Base-by-base conservation (phyloP, 2,329 filamentous ascomycete genomes). In the Colletotrichum trifolii region DNA sequence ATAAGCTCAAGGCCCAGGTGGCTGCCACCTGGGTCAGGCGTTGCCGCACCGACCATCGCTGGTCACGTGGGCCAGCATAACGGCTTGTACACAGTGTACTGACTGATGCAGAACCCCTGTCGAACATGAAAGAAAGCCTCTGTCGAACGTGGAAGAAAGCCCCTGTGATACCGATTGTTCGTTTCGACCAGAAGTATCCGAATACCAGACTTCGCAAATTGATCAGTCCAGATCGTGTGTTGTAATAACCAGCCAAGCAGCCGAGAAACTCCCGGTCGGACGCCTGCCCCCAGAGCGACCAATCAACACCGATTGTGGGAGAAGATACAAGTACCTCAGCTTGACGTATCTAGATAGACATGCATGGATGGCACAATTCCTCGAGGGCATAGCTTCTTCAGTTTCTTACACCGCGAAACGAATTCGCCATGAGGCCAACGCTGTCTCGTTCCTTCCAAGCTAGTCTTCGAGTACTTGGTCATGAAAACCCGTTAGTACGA, bases 401-500 rank as follows among this genome's bases (percentile, higher is more conserved):
- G 25, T 8, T 48, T 11, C 13, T 13, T 9, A 46, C 46, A 12
- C 15, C 36, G 8, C 35, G 6, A 39, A 45, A 38, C 4, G 7
- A n/a, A 9, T 17, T 65, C 73, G 25, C 25, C 13, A 83, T 83
- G 81, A 78, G 76, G 34, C 65, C 75, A 59, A 76, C 78, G 39
- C 56, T 74, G 35, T 65, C 72, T 13, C 78, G 76, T 7, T 72
- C 82, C 45, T 78, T 81, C 53, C 77, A 74, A 50, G 66, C 68
- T 38, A 67, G 72, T 54, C 69, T 78, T 2, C 71, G 73, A 43
- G 58, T 60, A 10, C 53, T 67, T 6, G 82, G 82, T 59, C 94
- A 97, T 89, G 94, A 97, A 70, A 97, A 97, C 70, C 94, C 94
- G 4, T 78, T 97, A 74, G 94, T 96, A 81, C 72, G 81, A 71